Evolutionary conservation across 129 eudicot species (phyloP), one percentile per base, ranked within the genome.

Genomic region (Chrysanthemum lavandulifolium): DNA sequence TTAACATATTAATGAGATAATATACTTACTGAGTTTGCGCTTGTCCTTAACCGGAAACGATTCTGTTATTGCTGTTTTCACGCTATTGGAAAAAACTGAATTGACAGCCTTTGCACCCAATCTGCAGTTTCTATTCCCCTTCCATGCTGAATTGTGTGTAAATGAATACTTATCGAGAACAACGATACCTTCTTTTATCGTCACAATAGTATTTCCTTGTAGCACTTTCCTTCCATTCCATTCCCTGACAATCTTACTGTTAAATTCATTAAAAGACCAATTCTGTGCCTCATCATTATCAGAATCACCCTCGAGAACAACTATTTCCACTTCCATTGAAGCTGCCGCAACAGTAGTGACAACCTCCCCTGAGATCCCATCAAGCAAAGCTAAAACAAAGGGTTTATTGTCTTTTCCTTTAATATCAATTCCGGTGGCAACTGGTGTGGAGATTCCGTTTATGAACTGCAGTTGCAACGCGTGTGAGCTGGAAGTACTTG

Each of bases 31-130:
- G 67, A 40, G 53, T n/a, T 61, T 76, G 47, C 91, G 95, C 53
- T 57, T 58, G 68, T 91, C 97, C 47, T n/a, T 71, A 72, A 91
- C 83, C 15, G 4, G 55, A 73, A 91, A 91, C 5, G 82, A 55
- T 71, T 83, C 85, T 16, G 97, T 83, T 81, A 59, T 81, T 73
- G 89, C 87, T 71, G 85, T 87, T 80, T 77, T 73, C 27, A 89
- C 83, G 14, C 65, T 61, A 45, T 25, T 59, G n/a, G 72, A 83
- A 36, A 45, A 15, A 14, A 60, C 18, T 25, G 66, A 67, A 66
- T 71, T 74, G 62, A 71, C 81, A 23, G 73, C 45, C 78, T 86
- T 80, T 40, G 47, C 47, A 67, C 87, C 91, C 13, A 91, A 82
- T 65, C 83, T 72, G 75, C 78, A 80, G 21, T 50, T 18, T 50